These are phyloP conservation scores for Neoarthrinium moseri DNA, from an alignment of 2,329 filamentous ascomycete genomes.

Conservation along the genomic window DNA sequence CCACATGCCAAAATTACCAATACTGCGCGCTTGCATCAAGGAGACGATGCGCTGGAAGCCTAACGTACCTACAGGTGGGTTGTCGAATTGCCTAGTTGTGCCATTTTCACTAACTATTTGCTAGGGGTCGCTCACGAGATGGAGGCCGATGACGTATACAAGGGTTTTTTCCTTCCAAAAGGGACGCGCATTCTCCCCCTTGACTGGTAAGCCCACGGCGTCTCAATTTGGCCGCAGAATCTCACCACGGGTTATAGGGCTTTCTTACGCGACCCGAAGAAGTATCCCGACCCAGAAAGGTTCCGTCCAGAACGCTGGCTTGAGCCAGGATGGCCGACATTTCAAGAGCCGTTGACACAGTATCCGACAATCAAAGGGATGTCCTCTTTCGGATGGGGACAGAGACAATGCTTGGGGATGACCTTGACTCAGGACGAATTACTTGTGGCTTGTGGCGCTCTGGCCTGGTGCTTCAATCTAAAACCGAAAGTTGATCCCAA, in stretches of 20 bases:
- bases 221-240: not conserved
- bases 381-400: constrained; percentile 54
- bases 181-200: constrained; percentile 41
- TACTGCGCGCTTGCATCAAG: constrained; percentile 45
- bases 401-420: constrained; percentile 39
- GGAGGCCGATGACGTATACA: constrained; percentile 48
- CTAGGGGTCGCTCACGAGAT: constrained; percentile 49
- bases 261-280: constrained; percentile 48
- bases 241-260: constrained; percentile 32
- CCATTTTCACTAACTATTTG: not conserved
- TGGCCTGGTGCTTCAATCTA: constrained; percentile 43
- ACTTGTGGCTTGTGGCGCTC: constrained; percentile 47
- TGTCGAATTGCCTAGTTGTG: not conserved
- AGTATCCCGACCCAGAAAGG: constrained; percentile 47
- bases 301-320: constrained; percentile 56
- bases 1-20: constrained; percentile 39
- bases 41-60: constrained; percentile 44
- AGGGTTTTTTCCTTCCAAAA: constrained; percentile 48
- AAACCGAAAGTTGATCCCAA: constrained; percentile 41
- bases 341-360: constrained; percentile 46
- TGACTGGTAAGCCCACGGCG: constrained; percentile 33
- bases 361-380: constrained; percentile 53
- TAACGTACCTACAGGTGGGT: constrained; percentile 39
- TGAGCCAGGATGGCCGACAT: constrained; percentile 49
- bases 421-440: constrained; percentile 41